Base-by-base conservation (phyloP, 495 filamentous ascomycete species). In the Amphirosellinia nigrospora region DNA sequence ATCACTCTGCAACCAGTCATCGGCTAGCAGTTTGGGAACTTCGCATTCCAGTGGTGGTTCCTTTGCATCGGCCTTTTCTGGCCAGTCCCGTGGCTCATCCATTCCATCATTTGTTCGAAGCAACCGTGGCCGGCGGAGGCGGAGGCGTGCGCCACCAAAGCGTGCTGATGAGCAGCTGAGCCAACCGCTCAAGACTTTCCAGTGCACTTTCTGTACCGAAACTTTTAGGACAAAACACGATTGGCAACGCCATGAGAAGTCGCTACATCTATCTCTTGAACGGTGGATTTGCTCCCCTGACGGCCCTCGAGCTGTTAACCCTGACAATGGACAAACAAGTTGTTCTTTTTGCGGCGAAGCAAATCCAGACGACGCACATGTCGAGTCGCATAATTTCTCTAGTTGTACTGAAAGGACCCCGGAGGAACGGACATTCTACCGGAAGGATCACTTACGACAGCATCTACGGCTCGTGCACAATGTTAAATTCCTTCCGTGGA, bases 151-250 rank as follows among this genome's bases (percentile, higher is more conserved):
- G 79, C 73, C 79, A 70, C 50, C 77, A 41, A 64, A 73, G 71
- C 50, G 70, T 69, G 68, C 72, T 2, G 66, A 78, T 30, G 73
- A 77, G 21, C 71, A 70, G 21, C 74, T 81, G 0, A 64, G 64
- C 32, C 76, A 71, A 10, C 81, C 82, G 1, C 77, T 80, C 43
- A 89, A 82, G 75, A 84, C 91, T 19, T 96, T 89, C 79, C 90
- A 94, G 74, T 96, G 93, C 78, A 96, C 93, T 10, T 96, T 96
- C 81, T 96, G 93, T 75, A 89, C 89, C 0, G 89, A 92, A 66
- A 91, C 89, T 0, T 95, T 94, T 81, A 89, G 89, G 69, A 93
- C 90, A 63, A 93, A 94, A 78, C 91, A 93, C 78, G 93, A 96
- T 78, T 96, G 93, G 93, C 86, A 90, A 63, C 85, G 93, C 43